Evolutionary conservation across 371 early-diverging fungal species (phyloP).

Genomic region (Lichtheimia ramosa): DNA sequence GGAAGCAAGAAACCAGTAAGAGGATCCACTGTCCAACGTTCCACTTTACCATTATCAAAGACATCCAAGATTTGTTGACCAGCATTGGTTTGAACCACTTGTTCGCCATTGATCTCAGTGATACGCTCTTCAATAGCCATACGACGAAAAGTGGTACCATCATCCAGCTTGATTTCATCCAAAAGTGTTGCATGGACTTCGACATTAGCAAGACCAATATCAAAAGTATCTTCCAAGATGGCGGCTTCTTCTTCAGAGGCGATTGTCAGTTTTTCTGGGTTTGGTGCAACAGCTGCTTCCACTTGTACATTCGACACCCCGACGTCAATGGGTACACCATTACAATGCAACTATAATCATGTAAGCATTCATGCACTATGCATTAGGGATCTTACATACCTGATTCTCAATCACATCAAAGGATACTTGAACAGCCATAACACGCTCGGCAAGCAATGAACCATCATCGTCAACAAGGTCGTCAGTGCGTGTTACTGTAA

Average conservation of each 20-base stretch:
- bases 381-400: conserved; percentile 31
- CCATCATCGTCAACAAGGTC: conserved; percentile 69
- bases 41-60: conserved; percentile 50
- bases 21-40: conserved; percentile 51
- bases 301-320: conserved; percentile 60
- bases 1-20: conserved; percentile 41
- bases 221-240: conserved; percentile 54
- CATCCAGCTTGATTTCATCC: conserved; percentile 50
- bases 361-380: background rate
- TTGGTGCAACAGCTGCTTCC: conserved; percentile 56
- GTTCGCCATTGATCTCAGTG: conserved; percentile 68
- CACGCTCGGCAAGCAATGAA: conserved; percentile 61
- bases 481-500: conserved; percentile 69
- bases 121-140: conserved; percentile 63
- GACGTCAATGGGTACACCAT: conserved; percentile 60
- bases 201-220: conserved; percentile 69
- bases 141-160: conserved; percentile 56
- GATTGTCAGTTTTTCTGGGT: conserved; percentile 43
- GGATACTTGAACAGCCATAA: conserved; percentile 65
- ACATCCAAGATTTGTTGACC: conserved; percentile 72
- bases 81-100: conserved; percentile 68
- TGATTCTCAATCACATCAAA: conserved; percentile 68
- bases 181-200: conserved; percentile 60
- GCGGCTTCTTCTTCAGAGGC: conserved; percentile 56
- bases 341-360: conserved; percentile 46